Evolutionary conservation across 1,284 basidiomycete species (phyloP).

Genomic region (Wallemia ichthyophaga): DNA sequence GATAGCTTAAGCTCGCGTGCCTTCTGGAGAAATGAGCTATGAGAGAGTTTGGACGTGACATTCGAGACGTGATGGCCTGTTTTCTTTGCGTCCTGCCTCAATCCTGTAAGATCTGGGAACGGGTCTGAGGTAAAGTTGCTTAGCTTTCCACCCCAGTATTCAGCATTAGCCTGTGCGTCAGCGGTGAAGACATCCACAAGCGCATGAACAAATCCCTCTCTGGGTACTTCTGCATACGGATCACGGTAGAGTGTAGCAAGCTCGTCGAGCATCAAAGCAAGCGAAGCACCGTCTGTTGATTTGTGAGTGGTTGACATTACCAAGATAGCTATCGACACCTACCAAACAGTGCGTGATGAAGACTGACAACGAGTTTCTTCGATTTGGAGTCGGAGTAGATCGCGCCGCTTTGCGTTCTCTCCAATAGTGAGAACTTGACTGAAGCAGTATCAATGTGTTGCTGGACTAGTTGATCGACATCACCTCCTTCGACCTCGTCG

Average conservation of each 20-base stretch:
- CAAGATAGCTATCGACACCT: slow-evolving; percentile 6
- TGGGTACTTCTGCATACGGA: not conserved
- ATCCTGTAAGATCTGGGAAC: not conserved
- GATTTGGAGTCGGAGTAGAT: not conserved
- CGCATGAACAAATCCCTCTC: not conserved
- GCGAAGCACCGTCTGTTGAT: not conserved
- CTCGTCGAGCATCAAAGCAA: not conserved
- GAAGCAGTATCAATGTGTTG: not conserved
- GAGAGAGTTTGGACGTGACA: not conserved
- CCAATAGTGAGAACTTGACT: not conserved
- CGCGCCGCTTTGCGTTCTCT: not conserved
- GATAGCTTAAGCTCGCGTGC: not conserved
- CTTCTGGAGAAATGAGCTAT: not conserved
- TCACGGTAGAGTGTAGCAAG: not conserved
- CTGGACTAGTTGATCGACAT: not conserved
- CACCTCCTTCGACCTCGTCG: not conserved
- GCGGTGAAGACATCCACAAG: not conserved
- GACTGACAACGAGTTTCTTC: slow-evolving; percentile 8
- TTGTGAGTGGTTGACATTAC: not conserved
- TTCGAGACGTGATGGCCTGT: not conserved
- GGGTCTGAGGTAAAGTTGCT: not conserved
- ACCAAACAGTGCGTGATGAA: slow-evolving; percentile 13
- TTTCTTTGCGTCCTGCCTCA: not conserved
- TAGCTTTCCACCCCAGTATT: not conserved
- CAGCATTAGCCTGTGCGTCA: not conserved